Evolutionary conservation across 1,284 basidiomycete species (phyloP).

Genomic region (Melampsora americana): DNA sequence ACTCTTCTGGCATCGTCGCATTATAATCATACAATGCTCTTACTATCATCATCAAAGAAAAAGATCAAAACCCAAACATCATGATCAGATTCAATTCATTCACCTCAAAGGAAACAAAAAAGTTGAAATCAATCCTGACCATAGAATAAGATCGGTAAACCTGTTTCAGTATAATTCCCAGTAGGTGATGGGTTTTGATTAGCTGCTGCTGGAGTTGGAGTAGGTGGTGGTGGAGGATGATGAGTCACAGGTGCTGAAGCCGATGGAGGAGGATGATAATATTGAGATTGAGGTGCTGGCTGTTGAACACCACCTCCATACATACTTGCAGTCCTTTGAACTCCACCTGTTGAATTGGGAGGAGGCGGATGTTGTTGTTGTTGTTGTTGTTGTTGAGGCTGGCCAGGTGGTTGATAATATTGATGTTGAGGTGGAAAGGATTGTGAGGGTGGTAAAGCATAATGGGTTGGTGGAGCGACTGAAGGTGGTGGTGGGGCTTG

Average conservation of each 20-base stretch:
- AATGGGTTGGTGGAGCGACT: slow-evolving; percentile 43
- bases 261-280: slow-evolving; percentile 46
- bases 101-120: background rate
- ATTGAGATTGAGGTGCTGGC: slow-evolving; percentile 49
- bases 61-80: background rate
- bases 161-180: slow-evolving; percentile 71
- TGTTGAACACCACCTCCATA: slow-evolving; percentile 50
- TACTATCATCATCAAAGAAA: slow-evolving; percentile 58
- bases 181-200: slow-evolving; percentile 58
- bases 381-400: slow-evolving; percentile 43
- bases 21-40: slow-evolving; percentile 88
- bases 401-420: slow-evolving; percentile 15
- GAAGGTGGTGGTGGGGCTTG: slow-evolving; percentile 51
- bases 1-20: slow-evolving; percentile 78
- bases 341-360: slow-evolving; percentile 31
- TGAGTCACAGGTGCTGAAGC: background rate
- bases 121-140: slow-evolving; percentile 57
- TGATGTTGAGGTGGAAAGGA: slow-evolving; percentile 23
- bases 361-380: slow-evolving; percentile 39
- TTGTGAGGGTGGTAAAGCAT: slow-evolving; percentile 20
- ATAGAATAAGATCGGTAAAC: slow-evolving; percentile 75
- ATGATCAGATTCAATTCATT: background rate
- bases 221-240: slow-evolving; percentile 45
- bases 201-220: slow-evolving; percentile 48
- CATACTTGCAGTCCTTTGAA: slow-evolving; percentile 37